These are phyloP conservation scores for Populus hybrid DNA, from an alignment of 441 rosid species.

Conservation along the genomic window DNA sequence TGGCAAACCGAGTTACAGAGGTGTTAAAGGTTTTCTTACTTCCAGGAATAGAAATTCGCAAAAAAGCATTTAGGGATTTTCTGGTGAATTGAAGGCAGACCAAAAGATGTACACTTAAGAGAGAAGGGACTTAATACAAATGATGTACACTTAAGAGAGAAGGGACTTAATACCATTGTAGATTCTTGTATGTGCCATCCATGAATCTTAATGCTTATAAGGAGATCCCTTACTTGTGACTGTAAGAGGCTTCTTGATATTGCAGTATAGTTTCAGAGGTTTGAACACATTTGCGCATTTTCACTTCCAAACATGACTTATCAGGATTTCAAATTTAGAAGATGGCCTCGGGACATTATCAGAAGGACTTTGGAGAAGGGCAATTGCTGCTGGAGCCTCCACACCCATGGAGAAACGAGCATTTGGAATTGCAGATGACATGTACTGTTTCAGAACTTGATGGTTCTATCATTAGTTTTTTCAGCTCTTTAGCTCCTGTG, in stretches of 20 bases:
- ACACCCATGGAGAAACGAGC: constrained; percentile 72
- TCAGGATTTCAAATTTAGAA: constrained; percentile 54
- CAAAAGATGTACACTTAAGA: background rate
- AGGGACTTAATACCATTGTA: background rate
- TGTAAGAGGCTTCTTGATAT: background rate
- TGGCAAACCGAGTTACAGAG: background rate
- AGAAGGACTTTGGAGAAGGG: constrained; percentile 90
- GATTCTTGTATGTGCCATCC: background rate
- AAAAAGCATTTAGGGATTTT: background rate
- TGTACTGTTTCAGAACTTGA: constrained; percentile 40
- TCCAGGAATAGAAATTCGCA: background rate
- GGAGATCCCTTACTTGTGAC: background rate
- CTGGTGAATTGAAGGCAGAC: background rate
- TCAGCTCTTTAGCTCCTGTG: background rate
- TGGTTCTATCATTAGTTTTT: constrained; percentile 4
- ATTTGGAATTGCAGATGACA: constrained; percentile 94
- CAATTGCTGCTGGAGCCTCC: constrained; percentile 71
- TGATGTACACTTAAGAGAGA: background rate
- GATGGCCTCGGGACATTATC: constrained; percentile 52
- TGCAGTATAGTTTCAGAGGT: background rate
- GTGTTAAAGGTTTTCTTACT: background rate
- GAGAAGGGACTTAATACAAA: no score
- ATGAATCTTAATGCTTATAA: background rate
- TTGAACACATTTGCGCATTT: background rate
- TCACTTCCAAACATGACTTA: constrained; percentile 12